Evolutionary conservation across 2,329 filamentous ascomycete species (phyloP), one percentile per base, ranked within the genome.

Genomic region (Botrytis fragariae): DNA sequence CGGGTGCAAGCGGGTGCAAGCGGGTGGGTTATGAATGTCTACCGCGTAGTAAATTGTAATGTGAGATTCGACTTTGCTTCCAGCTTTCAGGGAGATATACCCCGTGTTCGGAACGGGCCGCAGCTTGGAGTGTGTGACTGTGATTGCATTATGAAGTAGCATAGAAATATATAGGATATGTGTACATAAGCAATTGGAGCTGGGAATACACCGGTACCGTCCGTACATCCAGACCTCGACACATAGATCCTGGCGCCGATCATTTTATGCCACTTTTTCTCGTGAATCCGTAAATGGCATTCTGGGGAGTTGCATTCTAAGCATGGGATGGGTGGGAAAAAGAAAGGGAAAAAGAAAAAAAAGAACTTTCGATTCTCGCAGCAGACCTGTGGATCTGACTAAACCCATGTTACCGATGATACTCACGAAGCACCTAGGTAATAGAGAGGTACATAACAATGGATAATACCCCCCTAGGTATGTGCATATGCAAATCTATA

Each of bases 81-180:
- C 29, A 22, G 22, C 45, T 60, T 10, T 25, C 32, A 32, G 57
- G 57, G 57, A 60, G 14, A 35, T 25, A 2, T 35, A 25, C 59
- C 59, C 20, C 29, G 60, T 62, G 16, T 62, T 62, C 35, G 37
- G 60, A 62, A 62, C 60, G 60, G 35, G 60, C 60, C 60, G 60
- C 25, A n/a, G 35, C 10, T 39, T 25, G 37, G 14, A 16, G 20
- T n/a, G 22, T 37, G 59, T 60, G 57, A 12, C 3, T 3, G 48
- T 22, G 0, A 48, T 48, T 10, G 7, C 9, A 4, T 48, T n/a
- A 48, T 25, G 20, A 25, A 22, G 35, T 16, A 25, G 14, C 20
- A 39, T 61, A 22, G 39, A 61, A 61, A 37, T n/a, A 25, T 61
- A 62, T 25, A 12, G 22, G 20, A 45, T 14, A 12, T 45, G 44